These are phyloP conservation scores for Candida easanensis DNA, from an alignment of 805 yeast genomes.

Conservation along the genomic window DNA sequence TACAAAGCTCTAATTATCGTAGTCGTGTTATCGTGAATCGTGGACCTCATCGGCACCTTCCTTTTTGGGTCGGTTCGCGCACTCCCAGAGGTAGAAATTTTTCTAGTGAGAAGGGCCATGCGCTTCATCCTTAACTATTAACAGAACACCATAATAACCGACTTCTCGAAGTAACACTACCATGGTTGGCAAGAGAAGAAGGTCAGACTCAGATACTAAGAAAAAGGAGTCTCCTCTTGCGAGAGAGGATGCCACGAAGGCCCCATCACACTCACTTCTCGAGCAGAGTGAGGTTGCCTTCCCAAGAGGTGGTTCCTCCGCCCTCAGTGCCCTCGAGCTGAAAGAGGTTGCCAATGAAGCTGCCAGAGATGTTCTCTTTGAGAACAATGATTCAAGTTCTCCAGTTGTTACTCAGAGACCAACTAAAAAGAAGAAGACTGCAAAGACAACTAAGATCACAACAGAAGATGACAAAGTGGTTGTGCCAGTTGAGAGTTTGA, in stretches of 20 bases:
- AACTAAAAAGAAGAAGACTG: constrained; percentile 40
- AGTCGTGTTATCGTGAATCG: not conserved
- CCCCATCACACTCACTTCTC: constrained; percentile 35
- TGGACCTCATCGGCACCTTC: constrained; percentile 23
- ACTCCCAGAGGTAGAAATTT: constrained; percentile 20
- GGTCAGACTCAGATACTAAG: constrained; percentile 39
- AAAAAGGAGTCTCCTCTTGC: constrained; percentile 37
- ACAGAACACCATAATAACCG: not conserved
- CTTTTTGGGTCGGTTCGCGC: constrained; percentile 22
- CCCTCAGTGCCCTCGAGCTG: constrained; percentile 83
- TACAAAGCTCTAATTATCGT: no score
- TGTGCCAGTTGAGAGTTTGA: constrained; percentile 60
- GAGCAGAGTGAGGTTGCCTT: constrained; percentile 46
- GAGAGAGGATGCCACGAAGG: constrained; percentile 38
- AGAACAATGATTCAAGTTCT: constrained; percentile 19
- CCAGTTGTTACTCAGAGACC: constrained; percentile 25
- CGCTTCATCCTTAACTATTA: not conserved
- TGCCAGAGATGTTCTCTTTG: constrained; percentile 80
- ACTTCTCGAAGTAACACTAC: not conserved
- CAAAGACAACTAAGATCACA: constrained; percentile 30
- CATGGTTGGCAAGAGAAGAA: constrained; percentile 42
- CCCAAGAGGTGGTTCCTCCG: constrained; percentile 95
- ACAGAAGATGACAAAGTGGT: constrained; percentile 26
- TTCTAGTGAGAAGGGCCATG: constrained; percentile 4
- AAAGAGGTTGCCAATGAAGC: constrained; percentile 94